Conservation (phyloP, 2,329 filamentous ascomycete species). For the Monilinia fructicola region DNA sequence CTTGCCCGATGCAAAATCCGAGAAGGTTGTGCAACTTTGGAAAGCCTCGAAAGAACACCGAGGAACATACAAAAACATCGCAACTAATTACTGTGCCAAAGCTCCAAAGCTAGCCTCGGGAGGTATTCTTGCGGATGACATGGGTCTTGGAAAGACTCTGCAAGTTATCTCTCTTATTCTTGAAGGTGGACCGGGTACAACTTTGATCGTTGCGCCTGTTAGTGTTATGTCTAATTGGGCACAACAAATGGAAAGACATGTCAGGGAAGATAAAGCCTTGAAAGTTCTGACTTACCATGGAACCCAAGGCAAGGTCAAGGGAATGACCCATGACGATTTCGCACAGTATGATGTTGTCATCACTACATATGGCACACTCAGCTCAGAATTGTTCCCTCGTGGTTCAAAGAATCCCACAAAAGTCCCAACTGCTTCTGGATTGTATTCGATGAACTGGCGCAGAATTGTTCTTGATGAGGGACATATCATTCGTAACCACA, state of each 20-base stretch:
- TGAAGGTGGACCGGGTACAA: constrained; percentile 55
- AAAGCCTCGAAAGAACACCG: constrained; percentile 49
- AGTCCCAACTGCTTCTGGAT: constrained; percentile 46
- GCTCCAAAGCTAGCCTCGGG: constrained; percentile 69
- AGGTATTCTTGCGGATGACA: constrained; percentile 86
- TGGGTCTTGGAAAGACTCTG: constrained; percentile 90
- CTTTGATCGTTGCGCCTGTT: constrained; percentile 78
- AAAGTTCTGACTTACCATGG: constrained; percentile 76
- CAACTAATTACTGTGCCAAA: constrained; percentile 65
- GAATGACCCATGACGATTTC: constrained; percentile 56
- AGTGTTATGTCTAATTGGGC: constrained; percentile 91
- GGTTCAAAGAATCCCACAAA: constrained; percentile 47
- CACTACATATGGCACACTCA: constrained; percentile 79
- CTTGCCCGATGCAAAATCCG: constrained; percentile 58
- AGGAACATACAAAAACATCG: constrained; percentile 62
- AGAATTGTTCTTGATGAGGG: constrained; percentile 82
- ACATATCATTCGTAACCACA: constrained; percentile 76
- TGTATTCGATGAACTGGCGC: constrained; percentile 70
- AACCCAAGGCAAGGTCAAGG: constrained; percentile 49
- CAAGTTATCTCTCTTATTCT: constrained; percentile 81
- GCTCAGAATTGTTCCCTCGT: constrained; percentile 59
- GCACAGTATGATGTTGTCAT: constrained; percentile 72
- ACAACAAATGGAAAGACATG: constrained; percentile 72
- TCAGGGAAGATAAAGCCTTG: constrained; percentile 61
- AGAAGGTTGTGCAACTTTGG: constrained; percentile 76